These are phyloP conservation scores for Penicillium sp. DNA, from an alignment of 2,329 filamentous ascomycete species.

Conservation along the genomic window DNA sequence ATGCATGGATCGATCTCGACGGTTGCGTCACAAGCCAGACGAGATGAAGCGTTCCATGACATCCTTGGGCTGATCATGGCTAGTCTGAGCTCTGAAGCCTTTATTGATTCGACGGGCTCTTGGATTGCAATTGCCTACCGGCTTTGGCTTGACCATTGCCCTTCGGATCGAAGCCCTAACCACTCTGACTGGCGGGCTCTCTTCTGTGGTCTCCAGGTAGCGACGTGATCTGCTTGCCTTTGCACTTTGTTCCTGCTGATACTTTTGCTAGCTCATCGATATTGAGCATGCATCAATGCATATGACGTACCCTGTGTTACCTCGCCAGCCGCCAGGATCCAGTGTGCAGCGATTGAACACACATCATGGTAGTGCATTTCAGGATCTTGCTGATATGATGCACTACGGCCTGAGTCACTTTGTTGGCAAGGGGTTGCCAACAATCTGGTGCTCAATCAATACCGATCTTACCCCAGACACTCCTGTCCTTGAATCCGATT, in stretches of 20 bases:
- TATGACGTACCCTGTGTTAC: constrained; percentile 25
- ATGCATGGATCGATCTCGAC: background rate
- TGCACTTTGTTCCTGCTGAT: background rate
- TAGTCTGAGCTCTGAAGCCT: constrained; percentile 26
- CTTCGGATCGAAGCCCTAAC: constrained; percentile 7
- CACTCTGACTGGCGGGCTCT: constrained; percentile 20
- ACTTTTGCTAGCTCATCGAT: constrained; percentile 20
- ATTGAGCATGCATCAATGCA: constrained; percentile 30
- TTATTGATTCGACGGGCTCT: constrained; percentile 22
- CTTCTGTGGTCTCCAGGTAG: constrained; percentile 25
- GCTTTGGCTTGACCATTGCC: constrained; percentile 24
- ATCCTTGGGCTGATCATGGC: constrained; percentile 28
- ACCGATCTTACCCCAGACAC: constrained; percentile 9
- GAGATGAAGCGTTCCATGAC: constrained; percentile 19
- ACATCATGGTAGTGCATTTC: constrained; percentile 21
- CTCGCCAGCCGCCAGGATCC: constrained; percentile 19
- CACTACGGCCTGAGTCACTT: constrained; percentile 27
- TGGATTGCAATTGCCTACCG: constrained; percentile 29
- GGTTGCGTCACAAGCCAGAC: background rate
- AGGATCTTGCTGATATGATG: constrained; percentile 27
- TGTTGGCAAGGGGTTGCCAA: constrained; percentile 24
- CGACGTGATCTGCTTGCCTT: background rate
- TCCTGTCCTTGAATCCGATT: constrained; percentile 13
- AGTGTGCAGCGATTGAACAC: constrained; percentile 17
- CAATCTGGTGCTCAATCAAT: constrained; percentile 26